Evolutionary conservation across 2,329 filamentous ascomycete genomes (phyloP), one percentile per base, ranked within the genome.

Genomic region (Nemania sp.): DNA sequence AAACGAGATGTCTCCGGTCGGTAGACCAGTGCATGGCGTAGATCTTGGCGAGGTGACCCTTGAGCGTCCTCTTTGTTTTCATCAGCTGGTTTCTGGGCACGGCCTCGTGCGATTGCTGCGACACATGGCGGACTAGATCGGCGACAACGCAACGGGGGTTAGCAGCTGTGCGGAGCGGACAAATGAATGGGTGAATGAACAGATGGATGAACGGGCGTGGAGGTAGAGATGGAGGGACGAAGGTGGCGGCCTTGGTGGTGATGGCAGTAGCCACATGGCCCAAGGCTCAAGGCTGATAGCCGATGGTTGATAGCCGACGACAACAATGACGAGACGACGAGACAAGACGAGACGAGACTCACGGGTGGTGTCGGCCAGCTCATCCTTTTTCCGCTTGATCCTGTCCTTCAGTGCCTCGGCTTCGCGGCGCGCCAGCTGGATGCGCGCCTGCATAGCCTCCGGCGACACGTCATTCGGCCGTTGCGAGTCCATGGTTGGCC

Each of bases 21-120:
- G 94, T 99, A 28, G 94, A 97, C 94, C 94, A 99, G 80, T 99
- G 94, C 94, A 99, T 99, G 68, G 94, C 94, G 75, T 99, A 99
- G 69, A 99, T 99, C 80, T 99, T 99, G 68, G 94, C 94, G 64
- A 99, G 79, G 81, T 99, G 94, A 63, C 94, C 94, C 80, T 97
- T 97, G 64, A 99, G 82, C 45, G 92, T 97, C 68, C 91, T 89
- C 80, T 96, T 94, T 62, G 93, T 90, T 82, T 94, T 96, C 94
- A 99, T 97, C 71, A 93, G 83, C 72, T 86, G 82, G 75, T 95
- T 94, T 75, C 89, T 89, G 62, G 93, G 91, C 67, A 99, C 86
- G 64, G 89, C 81, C 73, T 97, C 94, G 75, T 96, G 93, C 63
- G 93, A 88, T 77, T 93, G 89, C 73, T 91, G 86, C 68, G 94